phyloP scores from a whole-genome alignment of 768 basidiomycete species.

The Nevesoporus exiguus region DNA sequence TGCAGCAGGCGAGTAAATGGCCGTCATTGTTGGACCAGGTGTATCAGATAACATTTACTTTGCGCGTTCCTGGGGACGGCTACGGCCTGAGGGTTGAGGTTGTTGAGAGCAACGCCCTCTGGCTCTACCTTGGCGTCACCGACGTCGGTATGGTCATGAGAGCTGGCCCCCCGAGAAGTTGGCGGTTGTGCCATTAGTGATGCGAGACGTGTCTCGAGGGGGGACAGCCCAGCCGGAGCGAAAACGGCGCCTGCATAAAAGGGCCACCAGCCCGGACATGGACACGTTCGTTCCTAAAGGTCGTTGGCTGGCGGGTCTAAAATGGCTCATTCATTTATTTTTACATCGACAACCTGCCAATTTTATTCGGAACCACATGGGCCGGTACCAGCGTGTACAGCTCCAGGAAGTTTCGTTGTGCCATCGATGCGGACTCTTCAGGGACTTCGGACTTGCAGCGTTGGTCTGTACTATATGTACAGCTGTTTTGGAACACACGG shows the following conservation, averaged over 20 bases:
- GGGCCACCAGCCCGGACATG: background rate
- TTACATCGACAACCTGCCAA: background rate
- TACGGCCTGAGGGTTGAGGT: background rate
- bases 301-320: background rate
- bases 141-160: background rate
- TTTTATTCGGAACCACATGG: too few species aligned
- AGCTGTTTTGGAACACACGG: too few species aligned
- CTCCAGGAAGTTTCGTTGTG: too few species aligned
- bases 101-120: background rate
- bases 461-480: too few species aligned
- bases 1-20: slow-evolving; percentile 1
- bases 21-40: background rate
- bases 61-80: background rate
- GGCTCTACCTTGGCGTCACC: slow-evolving; percentile 3
- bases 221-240: background rate
- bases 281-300: slow-evolving; percentile 16
- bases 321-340: background rate
- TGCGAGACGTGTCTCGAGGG: background rate
- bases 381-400: too few species aligned
- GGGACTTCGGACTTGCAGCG: too few species aligned
- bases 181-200: slow-evolving; percentile 8
- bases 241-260: background rate
- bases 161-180: slow-evolving; percentile 1
- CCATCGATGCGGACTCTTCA: too few species aligned
- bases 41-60: slow-evolving; percentile 9